Percentiles rank a stretch among this genome's conserved stretches.
phyloP scores from a whole-genome alignment of 768 basidiomycete species.

The Suillus clintonianus region DNA sequence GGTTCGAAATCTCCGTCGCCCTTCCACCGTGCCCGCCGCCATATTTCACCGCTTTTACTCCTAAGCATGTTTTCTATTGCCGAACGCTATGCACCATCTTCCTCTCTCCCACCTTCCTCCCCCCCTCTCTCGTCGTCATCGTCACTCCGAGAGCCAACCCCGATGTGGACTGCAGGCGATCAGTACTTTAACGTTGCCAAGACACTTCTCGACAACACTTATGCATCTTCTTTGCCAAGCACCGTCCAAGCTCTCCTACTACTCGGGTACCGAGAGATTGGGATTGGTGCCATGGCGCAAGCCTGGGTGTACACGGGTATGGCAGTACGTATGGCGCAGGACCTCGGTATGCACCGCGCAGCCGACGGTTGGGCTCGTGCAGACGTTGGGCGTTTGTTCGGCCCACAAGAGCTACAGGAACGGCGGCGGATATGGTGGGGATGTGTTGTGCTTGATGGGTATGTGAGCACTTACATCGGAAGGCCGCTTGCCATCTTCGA shows the following conservation, averaged over 20 bases:
- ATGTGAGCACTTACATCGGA: conserved; percentile 78
- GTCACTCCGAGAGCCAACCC: conserved; percentile 43
- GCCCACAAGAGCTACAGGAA: conserved; percentile 62
- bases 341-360: conserved; percentile 79
- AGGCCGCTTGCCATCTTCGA: conserved; percentile 76
- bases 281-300: conserved; percentile 86
- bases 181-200: conserved; percentile 70
- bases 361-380: conserved; percentile 77
- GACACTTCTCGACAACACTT: conserved; percentile 60
- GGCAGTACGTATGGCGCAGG: conserved; percentile 92
- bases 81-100: conserved; percentile 59
- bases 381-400: conserved; percentile 60
- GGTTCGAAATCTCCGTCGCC: conserved; percentile 33
- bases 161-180: conserved; percentile 87
- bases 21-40: conserved; percentile 43
- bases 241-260: conserved; percentile 81
- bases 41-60: conserved; percentile 65
- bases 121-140: conserved; percentile 32
- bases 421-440: conserved; percentile 77
- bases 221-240: conserved; percentile 69
- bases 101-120: conserved; percentile 25
- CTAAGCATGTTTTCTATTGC: conserved; percentile 85
- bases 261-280: conserved; percentile 82
- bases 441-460: conserved; percentile 78
- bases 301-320: conserved; percentile 87